Base-by-base conservation (phyloP, 2,329 filamentous ascomycete species). In the Scortechinia acanthostroma region DNA sequence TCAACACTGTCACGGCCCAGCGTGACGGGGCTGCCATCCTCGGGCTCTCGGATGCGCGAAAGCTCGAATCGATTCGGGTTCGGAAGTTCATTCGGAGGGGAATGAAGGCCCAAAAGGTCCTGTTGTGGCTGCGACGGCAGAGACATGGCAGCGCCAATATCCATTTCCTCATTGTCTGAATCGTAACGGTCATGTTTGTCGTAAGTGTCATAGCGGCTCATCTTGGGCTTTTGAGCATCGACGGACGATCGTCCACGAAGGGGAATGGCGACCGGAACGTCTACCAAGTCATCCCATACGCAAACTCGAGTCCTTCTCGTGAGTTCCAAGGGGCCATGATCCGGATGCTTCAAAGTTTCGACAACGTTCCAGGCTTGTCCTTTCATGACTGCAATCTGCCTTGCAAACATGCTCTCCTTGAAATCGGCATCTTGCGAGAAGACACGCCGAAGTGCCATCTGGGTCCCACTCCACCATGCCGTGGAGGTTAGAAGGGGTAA, bases 361-460 rank as follows among this genome's bases (percentile, higher is more conserved):
- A 98, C 93, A 0, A 98, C 93, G 59, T 98, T 98, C 90, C 93
- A 98, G 1, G 93, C 93, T 60, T 98, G 93, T 10, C 93, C 93
- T 65, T 98, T 98, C 89, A 98, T 95, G 48, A 98, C 93, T 1
- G 93, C 91, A 49, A 98, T 94, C 59, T 98, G 93, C 52, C 88
- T 83, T n/a, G 89, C 89, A 66, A 95, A 98, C 93, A 98, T 98
- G 64, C 88, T 86, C 67, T 98, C 93, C 61, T 97, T 89, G 63
- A 98, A 98, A 64, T 98, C 93, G 2, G 85, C 82, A 62, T 98
- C 93, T 59, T 94, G 80, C 52, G 88, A 84, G 61, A 98, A 98
- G 42, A 96, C 83, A 49, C 81, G 78, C 45, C 93, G 87, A 30
- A 98, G 71, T 19, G 89, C 87, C 48, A 88, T 71, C 56, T 95